Evolutionary conservation across 2,329 filamentous ascomycete species (phyloP), one percentile per base, ranked within the genome.

Genomic region (Neonectria ditissima): DNA sequence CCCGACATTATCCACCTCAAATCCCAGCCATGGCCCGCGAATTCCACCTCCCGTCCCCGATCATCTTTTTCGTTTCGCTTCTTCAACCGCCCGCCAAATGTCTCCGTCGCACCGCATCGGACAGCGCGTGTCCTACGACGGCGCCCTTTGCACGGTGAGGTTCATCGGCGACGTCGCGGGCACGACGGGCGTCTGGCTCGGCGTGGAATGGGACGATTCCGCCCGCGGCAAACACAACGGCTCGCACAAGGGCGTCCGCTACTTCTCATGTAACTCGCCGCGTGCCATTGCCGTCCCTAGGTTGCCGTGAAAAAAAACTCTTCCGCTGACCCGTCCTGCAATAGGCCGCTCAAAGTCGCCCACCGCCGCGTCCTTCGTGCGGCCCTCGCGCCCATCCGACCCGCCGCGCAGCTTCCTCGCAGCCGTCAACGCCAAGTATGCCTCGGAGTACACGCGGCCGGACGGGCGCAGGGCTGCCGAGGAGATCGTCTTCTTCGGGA

Each of bases 181-280:
- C 69, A 94, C 93, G 9, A 84, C 87, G 45, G 92, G 93, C 52
- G 83, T 86, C 66, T 98, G 95, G 94, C 86, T 98, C 34, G 96
- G 96, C 50, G 93, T 98, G 51, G 96, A 99, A 85, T 99, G 96
- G 96, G 95, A 98, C 79, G 92, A 97, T 77, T 82, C 89, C 60
- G 85, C 84, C 39, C 87, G 94, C 73, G 96, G 96, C 65, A 98
- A 97, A 82, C 94, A 99, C 79, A 88, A 95, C 74, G 96, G 96
- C 63, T 89, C 91, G 65, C 89, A 97, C 79, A 89, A 91, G 67
- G 93, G 91, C 63, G 83, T 86, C 65, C 89, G 87, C 65, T 97
- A 97, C 76, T 98, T 98, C 74, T 82, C 85, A 71, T 97, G 95
- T 95, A 86, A 75, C 82, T 56, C 47, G 45, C 3, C 14, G 16